phyloP scores from a whole-genome alignment of 139 green algal species.

The Zygnema cylindricum region DNA sequence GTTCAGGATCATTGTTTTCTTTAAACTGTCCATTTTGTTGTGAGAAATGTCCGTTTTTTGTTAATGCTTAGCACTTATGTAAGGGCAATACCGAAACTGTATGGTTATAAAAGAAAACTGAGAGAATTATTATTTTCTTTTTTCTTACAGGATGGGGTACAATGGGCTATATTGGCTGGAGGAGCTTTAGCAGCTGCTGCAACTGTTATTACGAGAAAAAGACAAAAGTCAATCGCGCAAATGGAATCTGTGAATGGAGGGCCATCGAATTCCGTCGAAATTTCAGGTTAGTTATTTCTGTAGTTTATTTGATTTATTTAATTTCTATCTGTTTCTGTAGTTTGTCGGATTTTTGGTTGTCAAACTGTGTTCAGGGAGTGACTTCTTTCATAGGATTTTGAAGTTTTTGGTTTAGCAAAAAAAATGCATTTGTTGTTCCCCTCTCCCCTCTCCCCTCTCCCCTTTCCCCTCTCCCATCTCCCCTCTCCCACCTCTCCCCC shows the following conservation, averaged over 20 bases:
- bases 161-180: conserved; percentile 11
- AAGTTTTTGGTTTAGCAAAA: neutral
- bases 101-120: no score
- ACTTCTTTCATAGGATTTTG: conserved; percentile 22
- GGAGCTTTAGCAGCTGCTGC: conserved; percentile 4
- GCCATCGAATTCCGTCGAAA: neutral
- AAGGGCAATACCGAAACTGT: no score
- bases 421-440: neutral
- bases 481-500: no score
- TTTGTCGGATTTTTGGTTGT: no score
- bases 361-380: no score
- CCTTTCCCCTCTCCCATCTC: neutral
- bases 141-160: neutral
- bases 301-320: neutral
- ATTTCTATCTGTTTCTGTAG: neutral
- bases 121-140: no score
- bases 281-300: neutral
- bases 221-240: no score
- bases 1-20: no score
- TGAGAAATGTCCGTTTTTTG: no score
- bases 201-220: conserved; percentile 4
- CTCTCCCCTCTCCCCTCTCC: neutral
- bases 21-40: no score
- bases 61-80: no score
- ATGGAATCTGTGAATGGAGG: conserved; percentile 14